Percentiles rank a stretch among this genome's conserved stretches.
Evolutionary conservation across 805 yeast genomes (phyloP).

Genomic region (Osmozyma mogii): DNA sequence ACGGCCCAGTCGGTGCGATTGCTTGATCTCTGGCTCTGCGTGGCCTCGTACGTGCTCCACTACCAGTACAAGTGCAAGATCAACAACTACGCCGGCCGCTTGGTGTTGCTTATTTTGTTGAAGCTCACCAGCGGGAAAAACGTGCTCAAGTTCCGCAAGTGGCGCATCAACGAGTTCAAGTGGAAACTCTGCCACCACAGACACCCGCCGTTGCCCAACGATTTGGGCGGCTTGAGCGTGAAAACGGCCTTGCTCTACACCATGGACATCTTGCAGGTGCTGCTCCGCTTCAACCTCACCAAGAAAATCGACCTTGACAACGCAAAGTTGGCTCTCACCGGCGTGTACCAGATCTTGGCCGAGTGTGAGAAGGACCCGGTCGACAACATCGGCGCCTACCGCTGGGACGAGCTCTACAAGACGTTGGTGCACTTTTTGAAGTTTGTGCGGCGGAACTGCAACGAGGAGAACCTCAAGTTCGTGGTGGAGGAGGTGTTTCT

Average conservation of each 20-base stretch:
- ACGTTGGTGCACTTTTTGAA: slow-evolving; percentile 22
- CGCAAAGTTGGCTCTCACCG: slow-evolving; percentile 19
- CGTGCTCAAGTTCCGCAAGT: too few species aligned
- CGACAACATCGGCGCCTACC: slow-evolving; percentile 16
- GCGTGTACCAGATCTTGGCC: slow-evolving; percentile 18
- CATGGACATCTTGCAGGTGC: slow-evolving; percentile 21
- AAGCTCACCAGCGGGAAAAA: too few species aligned
- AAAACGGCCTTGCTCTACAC: slow-evolving; percentile 27
- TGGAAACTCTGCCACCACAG: slow-evolving; percentile 38
- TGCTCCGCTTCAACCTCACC: slow-evolving; percentile 32
- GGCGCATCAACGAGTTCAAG: slow-evolving; percentile 25
- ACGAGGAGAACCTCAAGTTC: slow-evolving; percentile 12
- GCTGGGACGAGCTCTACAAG: slow-evolving; percentile 28
- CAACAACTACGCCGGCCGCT: slow-evolving; percentile 18
- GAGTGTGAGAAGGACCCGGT: slow-evolving; percentile 12
- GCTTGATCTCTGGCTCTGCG: slow-evolving; percentile 30
- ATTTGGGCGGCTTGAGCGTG: slow-evolving; percentile 3
- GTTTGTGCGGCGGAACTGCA: slow-evolving; percentile 7
- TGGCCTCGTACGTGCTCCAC: slow-evolving; percentile 30
- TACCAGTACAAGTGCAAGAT: slow-evolving; percentile 26
- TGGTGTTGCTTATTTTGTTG: slow-evolving; percentile 20
- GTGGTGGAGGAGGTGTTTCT: slow-evolving; percentile 12
- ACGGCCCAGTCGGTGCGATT: too few species aligned
- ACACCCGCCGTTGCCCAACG: slow-evolving; percentile 24
- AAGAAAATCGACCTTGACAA: slow-evolving; percentile 25